Percentiles rank a stretch among this genome's conserved stretches.
phyloP scores from a whole-genome alignment of 345 rosid genomes.

The Eutrema japonicum region DNA sequence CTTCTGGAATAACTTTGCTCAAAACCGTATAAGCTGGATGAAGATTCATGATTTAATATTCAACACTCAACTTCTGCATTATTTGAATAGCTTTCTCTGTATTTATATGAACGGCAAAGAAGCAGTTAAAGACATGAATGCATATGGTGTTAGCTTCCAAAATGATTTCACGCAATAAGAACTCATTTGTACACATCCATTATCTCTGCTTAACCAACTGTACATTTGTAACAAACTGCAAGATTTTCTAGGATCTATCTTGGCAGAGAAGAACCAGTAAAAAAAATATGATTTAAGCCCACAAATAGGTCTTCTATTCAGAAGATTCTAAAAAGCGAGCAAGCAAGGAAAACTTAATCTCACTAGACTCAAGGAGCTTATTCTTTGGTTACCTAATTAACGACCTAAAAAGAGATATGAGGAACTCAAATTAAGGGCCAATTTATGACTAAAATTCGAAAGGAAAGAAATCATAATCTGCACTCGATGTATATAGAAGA shows the following conservation, averaged over 20 bases:
- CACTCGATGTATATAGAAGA: slow-evolving; percentile 40
- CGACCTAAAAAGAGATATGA: slow-evolving; percentile 39
- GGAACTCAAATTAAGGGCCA: slow-evolving; percentile 34
- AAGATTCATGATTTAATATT: slow-evolving; percentile 5
- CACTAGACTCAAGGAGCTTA: slow-evolving; percentile 36
- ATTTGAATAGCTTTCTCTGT: slow-evolving; percentile 6
- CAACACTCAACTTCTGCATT: slow-evolving; percentile 34
- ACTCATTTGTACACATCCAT: slow-evolving; percentile 45
- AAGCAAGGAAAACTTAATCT: slow-evolving; percentile 42
- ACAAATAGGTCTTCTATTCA: slow-evolving; percentile 38
- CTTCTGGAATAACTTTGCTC: slow-evolving; percentile 32
- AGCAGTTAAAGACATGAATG: slow-evolving; percentile 17
- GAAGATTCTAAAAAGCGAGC: slow-evolving; percentile 35
- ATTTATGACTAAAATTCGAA: slow-evolving; percentile 32
- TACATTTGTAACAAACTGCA: slow-evolving; percentile 45
- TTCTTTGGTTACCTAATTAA: slow-evolving; percentile 45
- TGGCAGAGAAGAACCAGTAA: slow-evolving; percentile 40
- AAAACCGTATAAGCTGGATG: slow-evolving; percentile 21
- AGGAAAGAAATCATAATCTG: slow-evolving; percentile 38
- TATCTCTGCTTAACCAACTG: slow-evolving; percentile 45
- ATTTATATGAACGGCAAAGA: slow-evolving; percentile 6
- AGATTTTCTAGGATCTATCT: slow-evolving; percentile 43
- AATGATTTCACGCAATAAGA: slow-evolving; percentile 33
- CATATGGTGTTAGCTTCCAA: slow-evolving; percentile 35
- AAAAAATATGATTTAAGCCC: slow-evolving; percentile 26